Base-by-base conservation (phyloP, 257 asterid genomes). In the Leptodermis oblonga region DNA sequence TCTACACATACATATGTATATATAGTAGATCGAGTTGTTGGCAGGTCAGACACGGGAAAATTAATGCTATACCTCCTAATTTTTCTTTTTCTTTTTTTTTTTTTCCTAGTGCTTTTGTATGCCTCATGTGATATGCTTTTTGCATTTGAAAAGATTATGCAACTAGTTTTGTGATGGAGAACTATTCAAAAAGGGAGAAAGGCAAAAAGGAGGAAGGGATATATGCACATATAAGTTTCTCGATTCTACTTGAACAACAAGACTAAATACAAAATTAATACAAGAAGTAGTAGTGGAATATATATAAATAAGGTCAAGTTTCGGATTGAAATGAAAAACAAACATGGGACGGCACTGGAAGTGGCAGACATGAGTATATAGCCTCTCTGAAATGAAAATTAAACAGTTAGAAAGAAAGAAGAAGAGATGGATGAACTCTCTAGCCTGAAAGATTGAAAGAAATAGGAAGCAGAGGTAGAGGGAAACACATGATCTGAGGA, bases 351-450 rank as follows among this genome's bases (percentile, higher is more conserved):
- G 74, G 81, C 60, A 52, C 9, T 65, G 23, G 58, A 80, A 70
- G 77, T 83, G 84, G 88, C 71, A 75, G 87, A 78, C 85, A 68
- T 66, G 68, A 70, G 42, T n/a, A n/a, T 25, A 62, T 74, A 64
- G 26, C n/a, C 63, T 71, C 67, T 64, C 49, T 26, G 53, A 18
- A 69, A 73, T 71, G n/a, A n/a, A n/a, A n/a, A n/a, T n/a, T n/a
- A n/a, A n/a, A 70, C 69, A 75, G 6, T 34, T 34, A 34, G 70
- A 54, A 55, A 71, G 68, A 41, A n/a, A n/a, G n/a, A n/a, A n/a
- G 72, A 12, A 51, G 28, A 51, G 26, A 51, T 20, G 13, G n/a
- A 37, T 43, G 28, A 46, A 13, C 10, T 13, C 7, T 33, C n/a
- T n/a, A 62, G 56, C 55, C 45, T 54, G 6, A 7, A 46, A 72